Evolutionary conservation across 2,329 filamentous ascomycete genomes (phyloP), one percentile per base, ranked within the genome.

Genomic region (Diaporthe destruens): DNA sequence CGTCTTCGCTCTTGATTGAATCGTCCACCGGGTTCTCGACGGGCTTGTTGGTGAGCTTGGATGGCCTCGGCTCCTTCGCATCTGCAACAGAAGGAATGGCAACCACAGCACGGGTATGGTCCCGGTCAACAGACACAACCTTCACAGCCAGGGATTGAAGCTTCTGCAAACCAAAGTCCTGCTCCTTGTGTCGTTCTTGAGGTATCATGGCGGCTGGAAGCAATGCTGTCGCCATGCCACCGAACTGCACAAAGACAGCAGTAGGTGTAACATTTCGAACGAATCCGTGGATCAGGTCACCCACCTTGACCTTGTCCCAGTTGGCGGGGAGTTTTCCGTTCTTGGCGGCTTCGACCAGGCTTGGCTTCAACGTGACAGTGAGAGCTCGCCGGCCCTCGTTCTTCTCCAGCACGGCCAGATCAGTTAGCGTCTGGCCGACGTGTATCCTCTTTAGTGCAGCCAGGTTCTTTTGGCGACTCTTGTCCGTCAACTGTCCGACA

Each of bases 201-300:
- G 92, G 87, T 61, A 99, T 86, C 78, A 95, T 91, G 25, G 90
- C 90, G 82, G 94, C 96, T 49, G 95, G 94, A 39, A 98, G 85
- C 54, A 98, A 84, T 18, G 94, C 96, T 57, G 91, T 93, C 23
- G 97, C 83, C 44, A 89, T 90, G 77, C 91, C 93, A 53, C 91
- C 90, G 80, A 98, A 98, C 78, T 97, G 92, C n/a, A 98, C 89
- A 78, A 98, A 98, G 14, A 95, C 87, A 55, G 93, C 94, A 11
- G 92, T 93, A 2, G 89, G 84, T 0, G 94, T 95, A 68, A 98
- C 92, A 78, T 96, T 97, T 73, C 92, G 91, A 34, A 99, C 90
- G 77, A 96, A 98, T 7, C 95, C 96, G 72, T 90, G 88, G 9
- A 94, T 88, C 32, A 90, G 84, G 44, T 89, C 87, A 39, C 93